These are phyloP conservation scores for Acrodontium crateriforme DNA, from an alignment of 2,329 filamentous ascomycete species.

Conservation along the genomic window DNA sequence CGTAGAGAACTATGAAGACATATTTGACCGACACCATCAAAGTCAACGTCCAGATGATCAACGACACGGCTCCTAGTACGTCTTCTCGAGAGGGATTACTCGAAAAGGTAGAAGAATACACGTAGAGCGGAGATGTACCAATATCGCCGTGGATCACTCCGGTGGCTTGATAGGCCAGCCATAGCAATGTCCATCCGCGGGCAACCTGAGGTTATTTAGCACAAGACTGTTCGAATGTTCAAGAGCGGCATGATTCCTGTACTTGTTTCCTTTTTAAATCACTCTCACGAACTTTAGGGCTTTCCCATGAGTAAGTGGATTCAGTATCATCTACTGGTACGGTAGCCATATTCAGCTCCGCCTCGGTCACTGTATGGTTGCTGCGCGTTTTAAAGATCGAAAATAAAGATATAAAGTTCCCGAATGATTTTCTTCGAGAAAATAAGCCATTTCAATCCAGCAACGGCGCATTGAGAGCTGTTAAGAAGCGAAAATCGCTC, in stretches of 20 bases:
- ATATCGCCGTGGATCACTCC: conserved; percentile 59
- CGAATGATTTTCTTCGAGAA: no score
- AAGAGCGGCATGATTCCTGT: conserved; percentile 2
- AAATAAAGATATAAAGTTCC: no score
- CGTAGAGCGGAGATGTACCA: conserved; percentile 53
- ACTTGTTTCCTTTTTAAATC: conserved; percentile 7
- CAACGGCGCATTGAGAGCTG: no score
- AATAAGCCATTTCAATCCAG: no score
- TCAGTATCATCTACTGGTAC: not conserved
- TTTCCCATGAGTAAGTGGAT: not conserved
- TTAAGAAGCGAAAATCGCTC: no score
- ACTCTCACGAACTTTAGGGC: conserved; percentile 7
- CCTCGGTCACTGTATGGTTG: no score
- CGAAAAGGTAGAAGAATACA: conserved; percentile 51
- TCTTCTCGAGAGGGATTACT: conserved; percentile 39
- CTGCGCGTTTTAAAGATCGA: no score
- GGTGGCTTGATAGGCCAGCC: conserved; percentile 49
- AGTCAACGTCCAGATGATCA: conserved; percentile 55
- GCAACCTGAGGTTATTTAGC: conserved; percentile 13
- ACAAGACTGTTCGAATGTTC: conserved; percentile 2
- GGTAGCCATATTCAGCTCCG: no score
- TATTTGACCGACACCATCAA: conserved; percentile 59
- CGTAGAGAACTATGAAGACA: conserved; percentile 47
- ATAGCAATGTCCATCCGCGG: conserved; percentile 15
- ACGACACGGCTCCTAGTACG: conserved; percentile 49